phyloP scores from a whole-genome alignment of 371 early-diverging fungal species.

The Gilbertella persicaria region DNA sequence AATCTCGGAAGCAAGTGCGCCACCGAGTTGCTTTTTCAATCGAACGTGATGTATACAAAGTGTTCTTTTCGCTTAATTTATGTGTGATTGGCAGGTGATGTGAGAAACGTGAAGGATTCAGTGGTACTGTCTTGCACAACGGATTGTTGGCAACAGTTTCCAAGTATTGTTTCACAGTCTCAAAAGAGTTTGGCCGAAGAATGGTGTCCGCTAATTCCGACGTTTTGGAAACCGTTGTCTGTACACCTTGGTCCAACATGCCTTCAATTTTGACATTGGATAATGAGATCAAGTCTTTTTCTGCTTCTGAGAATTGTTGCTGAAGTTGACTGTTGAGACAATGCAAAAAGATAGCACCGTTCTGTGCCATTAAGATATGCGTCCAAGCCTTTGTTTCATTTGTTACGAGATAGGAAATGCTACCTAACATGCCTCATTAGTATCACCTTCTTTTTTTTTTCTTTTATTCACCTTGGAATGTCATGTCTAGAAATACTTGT shows the following conservation, averaged over 20 bases:
- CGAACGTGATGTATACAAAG: constrained; percentile 17
- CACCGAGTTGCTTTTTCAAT: constrained; percentile 33
- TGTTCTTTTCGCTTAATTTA: constrained; percentile 6
- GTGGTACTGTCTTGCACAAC: constrained; percentile 5
- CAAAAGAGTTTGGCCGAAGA: constrained; percentile 19
- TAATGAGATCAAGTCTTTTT: constrained; percentile 2
- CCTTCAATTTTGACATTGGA: constrained; percentile 17
- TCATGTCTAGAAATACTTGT: constrained; percentile 32
- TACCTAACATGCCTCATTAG: constrained; percentile 17
- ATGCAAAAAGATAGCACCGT: constrained; percentile 26
- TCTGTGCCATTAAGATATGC: constrained; percentile 33
- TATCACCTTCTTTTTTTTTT: neutral
- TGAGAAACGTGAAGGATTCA: constrained; percentile 18
- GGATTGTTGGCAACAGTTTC: constrained; percentile 2
- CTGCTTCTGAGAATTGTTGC: constrained; percentile 9
- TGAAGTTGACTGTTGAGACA: constrained; percentile 25
- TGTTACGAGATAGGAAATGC: constrained; percentile 33
- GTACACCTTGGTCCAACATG: neutral
- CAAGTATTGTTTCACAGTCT: constrained; percentile 9
- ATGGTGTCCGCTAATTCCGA: constrained; percentile 20
- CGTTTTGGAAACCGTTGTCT: constrained; percentile 3
- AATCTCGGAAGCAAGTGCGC: constrained; percentile 40
- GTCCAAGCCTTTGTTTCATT: constrained; percentile 26
- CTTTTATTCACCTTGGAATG: constrained; percentile 20
- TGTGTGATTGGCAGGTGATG: constrained; percentile 22